A percentile compares a stretch with the other conserved stretches of the same genome.
These are phyloP conservation scores for Chiua virens DNA, from an alignment of 768 basidiomycete species.

Conservation along the genomic window DNA sequence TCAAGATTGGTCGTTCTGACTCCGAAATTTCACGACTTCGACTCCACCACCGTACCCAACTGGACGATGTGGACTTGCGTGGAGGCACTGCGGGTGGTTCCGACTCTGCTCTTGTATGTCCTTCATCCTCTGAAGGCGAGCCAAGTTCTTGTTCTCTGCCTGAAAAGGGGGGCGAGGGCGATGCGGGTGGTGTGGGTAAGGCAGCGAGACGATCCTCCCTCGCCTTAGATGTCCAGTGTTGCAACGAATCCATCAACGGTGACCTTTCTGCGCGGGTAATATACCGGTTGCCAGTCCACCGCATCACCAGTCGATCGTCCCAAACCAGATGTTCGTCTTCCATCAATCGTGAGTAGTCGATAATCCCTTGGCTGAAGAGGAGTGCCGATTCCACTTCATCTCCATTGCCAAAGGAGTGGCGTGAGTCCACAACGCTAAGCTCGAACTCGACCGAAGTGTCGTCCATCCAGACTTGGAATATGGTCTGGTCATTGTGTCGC, in stretches of 20 bases:
- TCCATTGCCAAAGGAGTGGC: constrained; percentile 29
- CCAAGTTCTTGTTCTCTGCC: constrained; percentile 31
- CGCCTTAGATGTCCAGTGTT: constrained; percentile 49
- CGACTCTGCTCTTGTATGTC: constrained; percentile 35
- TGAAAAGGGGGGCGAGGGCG: constrained; percentile 4
- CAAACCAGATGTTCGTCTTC: constrained; percentile 60
- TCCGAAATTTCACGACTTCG: constrained; percentile 46
- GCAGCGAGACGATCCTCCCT: constrained; percentile 24
- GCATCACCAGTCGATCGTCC: constrained; percentile 68
- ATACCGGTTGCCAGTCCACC: constrained; percentile 73
- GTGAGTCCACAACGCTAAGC: constrained; percentile 57
- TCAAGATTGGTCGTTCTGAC: constrained; percentile 22
- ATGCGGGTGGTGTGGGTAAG: constrained; percentile 7
- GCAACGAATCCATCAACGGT: constrained; percentile 72
- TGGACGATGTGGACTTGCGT: constrained; percentile 54
- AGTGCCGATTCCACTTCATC: constrained; percentile 56
- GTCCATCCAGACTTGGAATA: constrained; percentile 66
- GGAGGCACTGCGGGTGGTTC: constrained; percentile 38
- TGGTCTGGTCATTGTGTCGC: constrained; percentile 57
- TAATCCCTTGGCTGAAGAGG: constrained; percentile 57
- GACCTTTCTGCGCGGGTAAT: constrained; percentile 76
- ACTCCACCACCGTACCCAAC: constrained; percentile 89
- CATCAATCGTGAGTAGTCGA: constrained; percentile 67
- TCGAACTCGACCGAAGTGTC: constrained; percentile 66
- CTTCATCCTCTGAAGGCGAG: constrained; percentile 21